Evolutionary conservation across 2,329 filamentous ascomycete genomes (phyloP).

Genomic region (Lasiodiplodia citricola): DNA sequence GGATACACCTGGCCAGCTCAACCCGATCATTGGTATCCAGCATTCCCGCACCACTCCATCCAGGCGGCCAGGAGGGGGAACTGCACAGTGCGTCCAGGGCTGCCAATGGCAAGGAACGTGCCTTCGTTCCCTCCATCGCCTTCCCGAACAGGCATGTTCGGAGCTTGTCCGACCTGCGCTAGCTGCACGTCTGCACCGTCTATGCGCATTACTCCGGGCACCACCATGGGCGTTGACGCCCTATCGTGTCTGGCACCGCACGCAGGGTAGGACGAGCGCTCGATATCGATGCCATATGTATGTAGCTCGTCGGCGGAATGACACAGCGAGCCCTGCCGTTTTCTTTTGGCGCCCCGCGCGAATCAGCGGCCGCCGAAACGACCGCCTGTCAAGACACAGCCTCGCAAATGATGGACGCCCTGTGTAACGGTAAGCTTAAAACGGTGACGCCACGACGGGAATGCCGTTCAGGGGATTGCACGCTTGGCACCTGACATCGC

Average conservation of each 20-base stretch:
- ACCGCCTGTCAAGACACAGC: neutral
- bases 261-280: neutral
- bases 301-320: neutral
- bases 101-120: constrained; percentile 14
- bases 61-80: constrained; percentile 13
- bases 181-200: constrained; percentile 13
- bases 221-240: neutral
- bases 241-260: neutral
- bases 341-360: neutral
- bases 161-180: constrained; percentile 21
- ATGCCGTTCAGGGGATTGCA: constrained; percentile 18
- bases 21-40: constrained; percentile 19
- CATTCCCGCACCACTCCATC: constrained; percentile 9
- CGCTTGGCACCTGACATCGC: constrained; percentile 13
- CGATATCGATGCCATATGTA: neutral
- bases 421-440: constrained; percentile 18
- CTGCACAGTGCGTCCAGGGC: constrained; percentile 3
- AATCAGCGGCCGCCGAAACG: neutral
- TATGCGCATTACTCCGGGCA: neutral
- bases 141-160: constrained; percentile 15
- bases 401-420: constrained; percentile 4
- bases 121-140: constrained; percentile 10
- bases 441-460: constrained; percentile 24
- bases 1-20: constrained; percentile 10
- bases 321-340: neutral